These are phyloP conservation scores for Ogataea salicorniae DNA, from an alignment of 805 yeast species.

Conservation along the genomic window DNA sequence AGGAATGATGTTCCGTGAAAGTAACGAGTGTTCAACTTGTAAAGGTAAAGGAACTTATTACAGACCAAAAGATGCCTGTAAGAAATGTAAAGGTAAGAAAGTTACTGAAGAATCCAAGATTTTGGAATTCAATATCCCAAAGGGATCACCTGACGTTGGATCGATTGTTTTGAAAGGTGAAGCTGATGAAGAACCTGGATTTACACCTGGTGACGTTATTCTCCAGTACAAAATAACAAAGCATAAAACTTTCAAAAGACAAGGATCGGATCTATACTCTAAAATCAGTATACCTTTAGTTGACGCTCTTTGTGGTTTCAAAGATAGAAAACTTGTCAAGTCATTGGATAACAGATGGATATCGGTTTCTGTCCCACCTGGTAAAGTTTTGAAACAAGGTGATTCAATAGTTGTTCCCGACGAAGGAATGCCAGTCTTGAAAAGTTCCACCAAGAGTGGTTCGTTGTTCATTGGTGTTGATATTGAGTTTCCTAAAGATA, in stretches of 20 bases:
- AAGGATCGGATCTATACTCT: conserved; percentile 61
- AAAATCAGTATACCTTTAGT: conserved; percentile 56
- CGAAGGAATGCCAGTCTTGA: conserved; percentile 79
- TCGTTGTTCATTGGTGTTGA: conserved; percentile 66
- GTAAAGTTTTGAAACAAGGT: conserved; percentile 78
- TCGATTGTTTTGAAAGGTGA: conserved; percentile 56
- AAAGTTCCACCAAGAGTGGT: conserved; percentile 40
- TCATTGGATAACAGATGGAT: conserved; percentile 80
- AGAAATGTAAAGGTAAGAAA: conserved; percentile 64
- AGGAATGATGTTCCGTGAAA: conserved; percentile 64
- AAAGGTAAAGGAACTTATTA: conserved; percentile 61
- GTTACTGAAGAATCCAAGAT: conserved; percentile 60
- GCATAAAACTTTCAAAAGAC: conserved; percentile 40
- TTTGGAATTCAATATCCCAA: conserved; percentile 69
- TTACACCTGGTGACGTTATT: conserved; percentile 71
- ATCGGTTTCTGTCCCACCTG: conserved; percentile 59
- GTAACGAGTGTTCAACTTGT: conserved; percentile 62
- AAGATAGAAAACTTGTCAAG: conserved; percentile 51
- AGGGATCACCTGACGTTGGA: conserved; percentile 65
- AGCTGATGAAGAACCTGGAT: conserved; percentile 75
- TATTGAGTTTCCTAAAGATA: conserved; percentile 77
- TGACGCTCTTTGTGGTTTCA: conserved; percentile 84
- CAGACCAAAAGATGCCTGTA: conserved; percentile 69
- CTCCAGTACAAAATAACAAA: conserved; percentile 49
- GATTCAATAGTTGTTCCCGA: conserved; percentile 56